Percentiles rank a stretch among this genome's conserved stretches.
These are phyloP conservation scores for Oenanthe sinensis DNA, from an alignment of 129 eudicot species.

Conservation along the genomic window DNA sequence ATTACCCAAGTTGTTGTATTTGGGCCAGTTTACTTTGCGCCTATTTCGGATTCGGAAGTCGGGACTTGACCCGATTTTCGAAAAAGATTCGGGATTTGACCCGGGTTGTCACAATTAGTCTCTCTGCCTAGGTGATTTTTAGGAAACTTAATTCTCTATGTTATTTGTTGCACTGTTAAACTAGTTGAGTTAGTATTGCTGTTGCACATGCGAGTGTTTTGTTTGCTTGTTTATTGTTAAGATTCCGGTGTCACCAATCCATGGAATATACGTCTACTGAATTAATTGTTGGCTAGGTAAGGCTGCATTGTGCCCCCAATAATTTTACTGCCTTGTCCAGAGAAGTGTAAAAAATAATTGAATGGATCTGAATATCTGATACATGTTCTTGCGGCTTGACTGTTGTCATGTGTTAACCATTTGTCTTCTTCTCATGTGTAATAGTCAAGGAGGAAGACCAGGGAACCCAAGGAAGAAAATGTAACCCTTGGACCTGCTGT, in stretches of 20 bases:
- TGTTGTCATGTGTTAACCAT: background rate
- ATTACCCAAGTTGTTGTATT: too few species aligned
- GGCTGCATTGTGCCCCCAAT: background rate
- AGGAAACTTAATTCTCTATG: too few species aligned
- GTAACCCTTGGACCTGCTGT: conserved; percentile 55
- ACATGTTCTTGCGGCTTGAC: background rate
- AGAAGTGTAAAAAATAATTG: too few species aligned
- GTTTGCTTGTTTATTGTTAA: background rate
- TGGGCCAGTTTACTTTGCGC: too few species aligned
- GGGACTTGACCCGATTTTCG: too few species aligned
- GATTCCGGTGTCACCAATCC: background rate
- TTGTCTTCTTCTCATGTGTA: background rate
- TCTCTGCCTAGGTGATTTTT: background rate
- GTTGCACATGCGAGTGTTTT: background rate
- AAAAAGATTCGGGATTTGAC: too few species aligned
- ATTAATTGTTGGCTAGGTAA: background rate
- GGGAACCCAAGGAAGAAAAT: conserved; percentile 61
- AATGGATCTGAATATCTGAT: background rate
- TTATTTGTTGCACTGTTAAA: background rate
- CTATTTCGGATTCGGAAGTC: too few species aligned
- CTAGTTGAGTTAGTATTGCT: background rate
- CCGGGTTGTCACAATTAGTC: too few species aligned
- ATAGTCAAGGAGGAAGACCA: conserved; percentile 44
- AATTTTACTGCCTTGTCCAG: too few species aligned
- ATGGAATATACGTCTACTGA: background rate